A percentile compares a stretch with the other conserved stretches of the same genome.
These are phyloP conservation scores for Lepidopterella palustris DNA, from an alignment of 495 filamentous ascomycete genomes.

Conservation along the genomic window DNA sequence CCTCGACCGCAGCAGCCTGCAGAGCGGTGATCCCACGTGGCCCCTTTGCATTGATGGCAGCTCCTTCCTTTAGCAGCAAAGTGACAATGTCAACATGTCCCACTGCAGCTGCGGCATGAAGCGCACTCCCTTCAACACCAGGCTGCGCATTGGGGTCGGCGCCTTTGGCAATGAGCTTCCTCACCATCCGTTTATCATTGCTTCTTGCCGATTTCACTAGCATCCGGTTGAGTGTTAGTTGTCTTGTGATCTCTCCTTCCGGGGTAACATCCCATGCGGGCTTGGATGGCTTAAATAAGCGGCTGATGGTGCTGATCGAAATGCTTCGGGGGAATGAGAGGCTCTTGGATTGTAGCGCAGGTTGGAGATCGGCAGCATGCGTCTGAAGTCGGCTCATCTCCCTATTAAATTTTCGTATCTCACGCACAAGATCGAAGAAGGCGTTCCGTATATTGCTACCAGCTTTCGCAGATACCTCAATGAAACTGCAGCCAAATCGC, in stretches of 20 bases:
- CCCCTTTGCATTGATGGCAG: not conserved
- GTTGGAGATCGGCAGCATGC: too few relatives aligned
- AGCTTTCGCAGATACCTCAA: not conserved
- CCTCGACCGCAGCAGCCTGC: slow-evolving; percentile 7
- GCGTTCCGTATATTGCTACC: not conserved
- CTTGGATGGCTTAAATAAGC: slow-evolving; percentile 2
- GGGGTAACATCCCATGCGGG: slow-evolving; percentile 1
- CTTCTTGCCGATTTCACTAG: not conserved
- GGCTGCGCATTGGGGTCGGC: slow-evolving; percentile 1
- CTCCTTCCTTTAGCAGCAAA: not conserved
- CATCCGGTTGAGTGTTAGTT: slow-evolving; percentile 4
- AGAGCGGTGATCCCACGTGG: not conserved
- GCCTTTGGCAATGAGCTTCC: slow-evolving; percentile 7
- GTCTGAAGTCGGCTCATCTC: too few relatives aligned
- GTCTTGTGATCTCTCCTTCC: not conserved
- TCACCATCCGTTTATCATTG: slow-evolving; percentile 2
- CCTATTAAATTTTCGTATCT: not conserved
- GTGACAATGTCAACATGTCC: slow-evolving; percentile 7
- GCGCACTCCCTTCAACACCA: slow-evolving; percentile 2
- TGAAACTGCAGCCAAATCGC: not conserved
- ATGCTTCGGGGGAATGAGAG: too few relatives aligned
- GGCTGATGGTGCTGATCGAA: too few relatives aligned
- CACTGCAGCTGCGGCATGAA: slow-evolving; percentile 16
- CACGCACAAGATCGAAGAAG: not conserved
- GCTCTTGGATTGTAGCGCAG: too few relatives aligned